phyloP scores from a whole-genome alignment of 495 filamentous ascomycete species.

The Hyaloscypha bicolor region DNA sequence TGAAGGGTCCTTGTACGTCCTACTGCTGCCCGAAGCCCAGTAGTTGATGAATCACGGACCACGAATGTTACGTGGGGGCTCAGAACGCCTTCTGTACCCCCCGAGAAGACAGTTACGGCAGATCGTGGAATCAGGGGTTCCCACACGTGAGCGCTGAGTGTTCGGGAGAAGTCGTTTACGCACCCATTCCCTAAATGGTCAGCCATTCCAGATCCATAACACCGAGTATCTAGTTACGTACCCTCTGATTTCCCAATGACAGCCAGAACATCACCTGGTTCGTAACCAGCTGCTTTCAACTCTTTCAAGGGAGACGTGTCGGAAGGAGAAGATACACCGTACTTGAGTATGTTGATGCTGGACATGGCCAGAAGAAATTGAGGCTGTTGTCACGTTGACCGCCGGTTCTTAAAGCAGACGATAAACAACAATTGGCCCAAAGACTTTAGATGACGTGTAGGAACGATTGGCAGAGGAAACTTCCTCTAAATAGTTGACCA shows the following conservation, averaged over 20 bases:
- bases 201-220: background rate
- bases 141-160: constrained; percentile 32
- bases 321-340: constrained; percentile 32
- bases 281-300: constrained; percentile 29
- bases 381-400: background rate
- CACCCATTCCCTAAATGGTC: constrained; percentile 31
- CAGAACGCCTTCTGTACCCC: constrained; percentile 34
- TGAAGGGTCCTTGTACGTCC: constrained; percentile 30
- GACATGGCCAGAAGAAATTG: constrained; percentile 21
- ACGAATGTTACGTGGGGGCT: constrained; percentile 34
- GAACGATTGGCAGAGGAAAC: background rate
- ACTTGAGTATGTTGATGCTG: constrained; percentile 31
- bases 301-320: constrained; percentile 26
- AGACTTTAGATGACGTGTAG: background rate
- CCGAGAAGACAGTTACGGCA: constrained; percentile 32
- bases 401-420: background rate
- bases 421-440: background rate
- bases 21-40: constrained; percentile 30
- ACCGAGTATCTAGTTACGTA: background rate
- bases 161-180: constrained; percentile 35
- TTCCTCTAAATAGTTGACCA: background rate
- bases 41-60: constrained; percentile 18
- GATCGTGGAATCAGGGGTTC: constrained; percentile 29
- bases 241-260: constrained; percentile 34
- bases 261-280: constrained; percentile 22